Evolutionary conservation across 2,329 filamentous ascomycete genomes (phyloP).

Genomic region (Trichoderma pleuroti): DNA sequence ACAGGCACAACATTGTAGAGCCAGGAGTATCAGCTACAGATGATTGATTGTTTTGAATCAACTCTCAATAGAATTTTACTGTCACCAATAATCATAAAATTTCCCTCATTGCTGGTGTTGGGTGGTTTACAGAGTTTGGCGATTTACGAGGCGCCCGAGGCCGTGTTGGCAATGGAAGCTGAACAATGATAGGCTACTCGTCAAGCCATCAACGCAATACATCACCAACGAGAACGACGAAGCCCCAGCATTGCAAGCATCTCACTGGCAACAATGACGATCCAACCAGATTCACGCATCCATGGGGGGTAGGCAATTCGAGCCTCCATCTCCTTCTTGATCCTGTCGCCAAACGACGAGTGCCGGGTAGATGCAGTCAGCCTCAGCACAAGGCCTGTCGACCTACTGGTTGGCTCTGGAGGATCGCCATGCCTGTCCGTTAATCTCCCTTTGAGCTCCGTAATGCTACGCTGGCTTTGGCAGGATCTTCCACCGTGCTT

Average conservation of each 20-base stretch:
- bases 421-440: neutral
- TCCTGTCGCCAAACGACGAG: neutral
- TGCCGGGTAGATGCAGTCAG: slow-evolving; percentile 3
- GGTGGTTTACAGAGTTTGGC: neutral
- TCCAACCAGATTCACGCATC: neutral
- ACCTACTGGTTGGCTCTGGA: slow-evolving; percentile 3
- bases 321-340: neutral
- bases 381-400: neutral
- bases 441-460: neutral
- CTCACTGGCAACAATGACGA: neutral
- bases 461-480: neutral
- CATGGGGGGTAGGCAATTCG: neutral
- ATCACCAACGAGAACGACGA: neutral
- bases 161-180: neutral
- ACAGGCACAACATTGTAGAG: neutral
- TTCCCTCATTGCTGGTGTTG: neutral
- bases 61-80: neutral
- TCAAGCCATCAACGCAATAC: neutral
- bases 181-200: neutral
- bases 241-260: neutral
- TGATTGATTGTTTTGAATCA: neutral
- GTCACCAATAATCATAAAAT: neutral
- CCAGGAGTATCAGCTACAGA: neutral
- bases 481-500: neutral
- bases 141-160: neutral